Evolutionary conservation across 169 alveolate genomes (phyloP).

Genomic region (Perkinsus olseni): DNA sequence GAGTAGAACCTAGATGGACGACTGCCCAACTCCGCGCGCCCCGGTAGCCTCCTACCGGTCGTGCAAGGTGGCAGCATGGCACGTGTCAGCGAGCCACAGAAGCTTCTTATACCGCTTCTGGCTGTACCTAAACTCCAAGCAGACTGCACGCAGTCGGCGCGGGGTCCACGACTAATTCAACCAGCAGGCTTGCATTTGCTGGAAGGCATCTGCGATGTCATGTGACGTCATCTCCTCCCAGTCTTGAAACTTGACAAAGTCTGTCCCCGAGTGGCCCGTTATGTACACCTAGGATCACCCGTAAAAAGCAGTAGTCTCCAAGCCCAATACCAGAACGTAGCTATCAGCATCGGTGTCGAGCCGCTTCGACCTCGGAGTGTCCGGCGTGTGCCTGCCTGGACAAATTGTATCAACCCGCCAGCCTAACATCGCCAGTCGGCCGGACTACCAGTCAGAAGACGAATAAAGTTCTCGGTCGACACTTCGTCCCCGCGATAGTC

Average conservation of each 20-base stretch:
- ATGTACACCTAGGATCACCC: not conserved
- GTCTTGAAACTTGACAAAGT: slow-evolving; percentile 33
- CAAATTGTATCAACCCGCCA: not conserved
- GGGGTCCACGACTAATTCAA: not conserved
- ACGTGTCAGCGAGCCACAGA: slow-evolving; percentile 33
- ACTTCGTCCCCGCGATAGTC: slow-evolving; percentile 36
- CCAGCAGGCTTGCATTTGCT: slow-evolving; percentile 15
- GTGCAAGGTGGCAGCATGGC: slow-evolving; percentile 42
- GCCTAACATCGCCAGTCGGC: not conserved
- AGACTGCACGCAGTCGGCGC: not conserved
- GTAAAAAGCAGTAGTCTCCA: not conserved
- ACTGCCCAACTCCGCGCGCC: not conserved
- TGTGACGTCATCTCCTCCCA: slow-evolving; percentile 35
- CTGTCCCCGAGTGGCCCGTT: slow-evolving; percentile 28
- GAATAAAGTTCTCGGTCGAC: slow-evolving; percentile 23
- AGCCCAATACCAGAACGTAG: slow-evolving; percentile 12
- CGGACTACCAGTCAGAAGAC: slow-evolving; percentile 16
- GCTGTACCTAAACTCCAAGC: not conserved
- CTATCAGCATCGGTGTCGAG: slow-evolving; percentile 19
- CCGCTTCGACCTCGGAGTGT: slow-evolving; percentile 30
- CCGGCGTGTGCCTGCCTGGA: slow-evolving; percentile 16
- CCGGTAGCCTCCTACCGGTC: not conserved
- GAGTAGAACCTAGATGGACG: not conserved
- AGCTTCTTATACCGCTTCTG: slow-evolving; percentile 21
- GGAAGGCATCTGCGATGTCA: slow-evolving; percentile 30